Base-by-base conservation (phyloP, 192 early-diverging fungal genomes). In the Endogone sp. region DNA sequence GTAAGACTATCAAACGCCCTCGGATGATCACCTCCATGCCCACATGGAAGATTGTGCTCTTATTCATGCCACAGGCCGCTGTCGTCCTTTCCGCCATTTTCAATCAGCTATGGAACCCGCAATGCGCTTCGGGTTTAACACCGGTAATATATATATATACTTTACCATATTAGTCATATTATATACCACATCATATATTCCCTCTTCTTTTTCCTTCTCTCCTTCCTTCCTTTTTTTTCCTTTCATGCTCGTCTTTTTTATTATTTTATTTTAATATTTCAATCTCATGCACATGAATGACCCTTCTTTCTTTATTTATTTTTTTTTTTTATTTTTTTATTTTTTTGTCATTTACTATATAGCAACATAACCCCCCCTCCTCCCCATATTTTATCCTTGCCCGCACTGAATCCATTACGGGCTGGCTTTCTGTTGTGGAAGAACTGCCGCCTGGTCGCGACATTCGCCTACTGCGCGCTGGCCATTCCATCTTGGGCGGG, bases 401-500 rank as follows among this genome's bases (percentile, higher is more conserved):
- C 29, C 85, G 91, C 49, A 82, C 78, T n/a, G 93, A 97, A 72
- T 93, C 92, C 8, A 69, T 84, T 49, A 95, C 92, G 0, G 95
- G 95, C 3, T 94, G 89, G 89, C 78, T 97, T 26, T 85, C 84
- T 24, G 88, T 92, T 3, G 80, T 89, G 21, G 75, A 90, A 44
- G 75, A 81, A 29, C 66, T 78, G 24, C 63, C 81, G 56, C 79
- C 37, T 16, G 37, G 88, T 64, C 79, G 75, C 32, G 78, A 83
- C 28, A 76, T 93, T 49, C 86, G 89, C 3, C 56, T 95, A 26
- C 79, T 97, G 80, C 91, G 94, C 67, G 88, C 88, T 71, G 94
- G 95, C 26, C 92, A 97, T 71, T 94, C 93, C 29, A 75, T 97
- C 49, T 83, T 97, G 32, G 95, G 95, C 28, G 94, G 93, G n/a